Evolutionary conservation across 108 stramenopile species (phyloP).

Genomic region (Chaetoceros muelleri): DNA sequence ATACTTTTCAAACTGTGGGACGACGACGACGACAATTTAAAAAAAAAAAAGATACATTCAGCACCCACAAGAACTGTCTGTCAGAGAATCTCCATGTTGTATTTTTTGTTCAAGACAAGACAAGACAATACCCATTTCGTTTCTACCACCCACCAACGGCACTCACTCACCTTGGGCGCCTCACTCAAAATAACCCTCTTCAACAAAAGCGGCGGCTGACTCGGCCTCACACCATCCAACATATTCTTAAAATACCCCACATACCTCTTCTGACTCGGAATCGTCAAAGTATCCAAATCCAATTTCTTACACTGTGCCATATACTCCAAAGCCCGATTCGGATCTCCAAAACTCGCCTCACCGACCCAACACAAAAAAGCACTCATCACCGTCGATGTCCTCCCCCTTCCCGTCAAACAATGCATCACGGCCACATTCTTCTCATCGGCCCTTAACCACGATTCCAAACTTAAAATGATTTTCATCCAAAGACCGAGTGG

Average conservation of each 20-base stretch:
- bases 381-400: constrained; percentile 82
- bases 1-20: constrained; percentile 27
- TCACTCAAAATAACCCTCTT: constrained; percentile 88
- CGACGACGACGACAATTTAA: too few species aligned
- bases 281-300: constrained; percentile 57
- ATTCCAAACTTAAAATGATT: constrained; percentile 79
- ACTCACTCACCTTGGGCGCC: constrained; percentile 65
- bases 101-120: background rate
- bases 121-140: background rate
- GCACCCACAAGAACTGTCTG: too few species aligned
- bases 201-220: constrained; percentile 78
- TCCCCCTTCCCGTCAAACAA: constrained; percentile 92
- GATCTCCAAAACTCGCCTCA: constrained; percentile 71
- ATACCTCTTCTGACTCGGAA: constrained; percentile 93
- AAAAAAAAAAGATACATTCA: background rate
- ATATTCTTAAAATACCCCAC: constrained; percentile 86
- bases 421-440: constrained; percentile 90
- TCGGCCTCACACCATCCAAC: constrained; percentile 54
- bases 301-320: constrained; percentile 76
- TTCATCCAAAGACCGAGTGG: constrained; percentile 91
- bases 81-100: background rate
- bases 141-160: background rate
- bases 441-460: constrained; percentile 87
- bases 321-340: constrained; percentile 73
- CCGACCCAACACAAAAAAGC: constrained; percentile 93